Percentiles rank a stretch among this genome's conserved stretches.
Conservation (phyloP, 768 basidiomycete species). For the Calocera cornea region DNA sequence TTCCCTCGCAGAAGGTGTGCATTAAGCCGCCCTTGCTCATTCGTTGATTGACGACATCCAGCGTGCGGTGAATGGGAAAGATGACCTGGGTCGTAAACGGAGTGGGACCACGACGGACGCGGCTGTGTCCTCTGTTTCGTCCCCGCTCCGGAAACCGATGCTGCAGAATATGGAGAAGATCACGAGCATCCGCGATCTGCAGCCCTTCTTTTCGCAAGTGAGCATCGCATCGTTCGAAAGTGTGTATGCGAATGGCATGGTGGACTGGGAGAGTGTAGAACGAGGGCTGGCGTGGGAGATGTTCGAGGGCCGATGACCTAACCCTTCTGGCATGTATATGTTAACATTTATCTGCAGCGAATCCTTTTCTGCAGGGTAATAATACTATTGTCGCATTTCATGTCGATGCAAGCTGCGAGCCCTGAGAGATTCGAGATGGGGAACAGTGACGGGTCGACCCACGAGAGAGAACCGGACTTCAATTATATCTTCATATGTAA, state of each 20-base stretch:
- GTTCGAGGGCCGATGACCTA: conserved; percentile 44
- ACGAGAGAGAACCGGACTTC: no score
- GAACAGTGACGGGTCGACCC: no score
- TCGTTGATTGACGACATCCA: background rate
- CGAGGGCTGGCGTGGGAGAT: conserved; percentile 68
- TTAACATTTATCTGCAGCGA: no score
- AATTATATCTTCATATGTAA: no score
- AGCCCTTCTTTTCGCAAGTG: conserved; percentile 81
- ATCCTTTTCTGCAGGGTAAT: no score
- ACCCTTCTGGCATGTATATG: background rate
- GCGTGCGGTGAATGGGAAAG: background rate
- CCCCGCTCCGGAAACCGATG: conserved; percentile 56
- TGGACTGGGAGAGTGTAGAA: conserved; percentile 89
- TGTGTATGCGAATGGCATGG: conserved; percentile 65
- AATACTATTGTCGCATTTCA: no score
- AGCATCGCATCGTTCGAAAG: conserved; percentile 85
- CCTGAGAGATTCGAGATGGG: no score
- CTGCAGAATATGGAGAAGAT: conserved; percentile 56
- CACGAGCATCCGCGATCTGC: conserved; percentile 69
- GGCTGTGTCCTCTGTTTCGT: conserved; percentile 14
- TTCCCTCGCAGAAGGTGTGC: conserved; percentile 30
- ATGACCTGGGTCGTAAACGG: background rate
- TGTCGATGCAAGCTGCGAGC: no score
- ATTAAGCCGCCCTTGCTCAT: background rate
- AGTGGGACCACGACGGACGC: background rate